Evolutionary conservation across 768 basidiomycete species (phyloP), one percentile per base, ranked within the genome.

Genomic region (Serpula lacrymans): DNA sequence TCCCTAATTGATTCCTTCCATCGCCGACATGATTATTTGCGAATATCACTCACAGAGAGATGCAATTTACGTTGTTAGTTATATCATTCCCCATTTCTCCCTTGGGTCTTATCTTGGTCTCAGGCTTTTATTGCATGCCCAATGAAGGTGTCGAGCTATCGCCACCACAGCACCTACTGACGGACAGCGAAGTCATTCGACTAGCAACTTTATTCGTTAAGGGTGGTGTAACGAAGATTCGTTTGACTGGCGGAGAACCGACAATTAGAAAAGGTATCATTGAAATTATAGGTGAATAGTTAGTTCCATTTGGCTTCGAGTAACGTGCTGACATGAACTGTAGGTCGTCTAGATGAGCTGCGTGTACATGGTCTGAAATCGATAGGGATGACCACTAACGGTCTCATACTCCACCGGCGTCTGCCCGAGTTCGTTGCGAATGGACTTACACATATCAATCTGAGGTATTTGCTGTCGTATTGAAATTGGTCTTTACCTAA

Each of bases 81-180:
- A 14, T 14, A 14, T 21, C 9, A 21, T 24, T 66, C 25, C 28
- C 41, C 25, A 53, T 30, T 17, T 32, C 30, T n/a, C n/a, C n/a
- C n/a, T n/a, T n/a, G n/a, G n/a, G n/a, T n/a, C n/a, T n/a, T n/a
- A 8, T 11, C 32, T 10, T 47, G 26, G 30, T 20, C 25, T 30
- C 5, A 14, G 88, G 89, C 51, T 90, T 90, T 52, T 94, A 94
- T 57, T 93, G 89, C 54, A 94, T 93, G 90, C 90, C 89, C 3
- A 77, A 72, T 38, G 80, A 85, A 54, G 88, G 89, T 23, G 66
- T 92, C 4, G 75, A 84, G 38, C 71, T 92, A 20, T 82, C 86
- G 10, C 90, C 88, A 2, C 65, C 67, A 24, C 68, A 69, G 8
- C 72, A 85, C 43, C 72, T 90, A 42, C 71, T 94, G 27, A 80